phyloP scores from a whole-genome alignment of 805 yeast genomes.

The Saccharomycopsis fermentans region DNA sequence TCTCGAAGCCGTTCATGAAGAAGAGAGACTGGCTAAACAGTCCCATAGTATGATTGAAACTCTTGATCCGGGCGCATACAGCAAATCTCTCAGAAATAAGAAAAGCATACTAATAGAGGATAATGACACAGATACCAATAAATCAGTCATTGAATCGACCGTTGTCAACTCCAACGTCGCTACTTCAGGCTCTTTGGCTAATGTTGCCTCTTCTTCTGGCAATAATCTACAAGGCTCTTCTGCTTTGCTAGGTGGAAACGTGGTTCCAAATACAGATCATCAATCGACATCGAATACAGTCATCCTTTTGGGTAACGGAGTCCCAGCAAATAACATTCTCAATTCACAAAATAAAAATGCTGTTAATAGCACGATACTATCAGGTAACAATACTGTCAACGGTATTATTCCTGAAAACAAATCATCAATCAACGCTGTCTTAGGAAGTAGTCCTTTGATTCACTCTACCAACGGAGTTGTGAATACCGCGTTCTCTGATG shows the following conservation, averaged over 20 bases:
- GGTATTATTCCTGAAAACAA: background rate
- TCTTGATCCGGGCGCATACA: slow-evolving; percentile 8
- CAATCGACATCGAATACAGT: background rate
- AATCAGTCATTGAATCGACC: background rate
- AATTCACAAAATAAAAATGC: background rate
- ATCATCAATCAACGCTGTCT: background rate
- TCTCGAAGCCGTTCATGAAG: slow-evolving; percentile 1
- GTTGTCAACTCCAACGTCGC: background rate
- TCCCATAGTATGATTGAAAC: background rate
- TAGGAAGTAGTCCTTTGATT: background rate
- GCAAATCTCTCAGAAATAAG: slow-evolving; percentile 15
- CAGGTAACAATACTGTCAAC: background rate
- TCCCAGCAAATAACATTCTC: background rate
- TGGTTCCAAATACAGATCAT: background rate
- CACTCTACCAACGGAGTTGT: background rate
- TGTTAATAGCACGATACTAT: background rate
- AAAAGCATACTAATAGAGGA: slow-evolving; percentile 15
- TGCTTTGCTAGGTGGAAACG: background rate
- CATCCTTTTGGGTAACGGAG: background rate
- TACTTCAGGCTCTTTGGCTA: background rate
- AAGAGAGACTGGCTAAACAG: background rate
- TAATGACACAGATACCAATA: background rate
- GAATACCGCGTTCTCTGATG: background rate
- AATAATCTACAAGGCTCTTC: background rate
- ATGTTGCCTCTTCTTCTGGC: background rate